A percentile compares a stretch with the other conserved stretches of the same genome.
phyloP scores from a whole-genome alignment of 495 filamentous ascomycete species.

The Penicillium lagena region DNA sequence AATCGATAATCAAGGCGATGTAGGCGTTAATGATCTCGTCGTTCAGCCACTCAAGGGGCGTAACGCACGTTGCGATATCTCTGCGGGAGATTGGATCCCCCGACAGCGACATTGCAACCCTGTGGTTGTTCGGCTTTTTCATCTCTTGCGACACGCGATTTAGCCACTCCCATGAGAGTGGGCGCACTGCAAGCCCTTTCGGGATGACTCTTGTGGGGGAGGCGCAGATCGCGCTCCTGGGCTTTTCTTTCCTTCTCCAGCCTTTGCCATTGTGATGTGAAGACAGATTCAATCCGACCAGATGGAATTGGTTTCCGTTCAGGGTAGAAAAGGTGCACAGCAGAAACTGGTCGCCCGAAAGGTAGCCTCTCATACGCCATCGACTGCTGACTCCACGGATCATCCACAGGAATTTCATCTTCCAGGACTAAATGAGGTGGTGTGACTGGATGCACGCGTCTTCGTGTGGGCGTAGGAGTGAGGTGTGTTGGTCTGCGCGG shows the following conservation, averaged over 20 bases:
- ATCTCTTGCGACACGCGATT: slow-evolving; percentile 26
- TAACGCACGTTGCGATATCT: slow-evolving; percentile 58
- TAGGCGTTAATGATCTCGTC: slow-evolving; percentile 75
- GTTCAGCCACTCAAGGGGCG: slow-evolving; percentile 62
- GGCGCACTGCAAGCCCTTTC: slow-evolving; percentile 31
- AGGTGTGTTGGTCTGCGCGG: slow-evolving; percentile 4
- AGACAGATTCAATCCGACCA: slow-evolving; percentile 28
- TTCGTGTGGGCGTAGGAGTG: slow-evolving; percentile 3
- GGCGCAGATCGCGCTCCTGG: slow-evolving; percentile 6
- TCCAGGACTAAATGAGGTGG: neutral
- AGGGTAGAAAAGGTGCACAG: slow-evolving; percentile 27
- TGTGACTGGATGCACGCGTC: neutral
- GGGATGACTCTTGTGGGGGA: slow-evolving; percentile 16
- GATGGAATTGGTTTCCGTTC: slow-evolving; percentile 17
- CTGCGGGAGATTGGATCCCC: slow-evolving; percentile 50
- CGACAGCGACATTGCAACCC: slow-evolving; percentile 40
- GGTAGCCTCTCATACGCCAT: slow-evolving; percentile 9
- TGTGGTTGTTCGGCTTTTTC: slow-evolving; percentile 10
- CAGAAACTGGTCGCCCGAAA: slow-evolving; percentile 29
- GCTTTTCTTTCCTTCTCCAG: slow-evolving; percentile 8
- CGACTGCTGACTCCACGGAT: slow-evolving; percentile 17
- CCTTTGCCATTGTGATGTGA: slow-evolving; percentile 21
- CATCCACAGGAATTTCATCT: slow-evolving; percentile 11
- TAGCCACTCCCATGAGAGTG: slow-evolving; percentile 41
- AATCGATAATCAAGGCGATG: slow-evolving; percentile 52